Evolutionary conservation across 2,329 filamentous ascomycete species (phyloP).

Genomic region (Monilinia laxa): DNA sequence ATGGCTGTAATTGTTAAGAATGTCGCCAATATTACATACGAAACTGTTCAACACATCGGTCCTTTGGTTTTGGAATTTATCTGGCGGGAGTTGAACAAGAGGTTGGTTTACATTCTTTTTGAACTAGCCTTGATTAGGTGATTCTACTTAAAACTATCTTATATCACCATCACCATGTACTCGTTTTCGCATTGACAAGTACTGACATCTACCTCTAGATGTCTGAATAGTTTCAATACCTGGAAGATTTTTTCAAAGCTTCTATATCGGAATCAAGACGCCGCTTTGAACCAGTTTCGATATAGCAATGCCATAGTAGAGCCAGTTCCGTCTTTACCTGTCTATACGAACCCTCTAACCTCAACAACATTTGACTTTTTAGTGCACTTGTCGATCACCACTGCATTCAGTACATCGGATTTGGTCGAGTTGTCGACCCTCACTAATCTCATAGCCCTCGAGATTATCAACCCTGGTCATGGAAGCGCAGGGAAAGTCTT

Average conservation of each 20-base stretch:
- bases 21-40: background rate
- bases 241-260: constrained; percentile 39
- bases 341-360: constrained; percentile 35
- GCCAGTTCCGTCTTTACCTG: constrained; percentile 31
- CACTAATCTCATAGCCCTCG: constrained; percentile 38
- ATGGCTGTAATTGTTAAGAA: constrained; percentile 8
- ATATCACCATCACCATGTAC: too few species aligned
- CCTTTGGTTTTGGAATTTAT: background rate
- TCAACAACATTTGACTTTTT: constrained; percentile 39
- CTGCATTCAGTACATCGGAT: constrained; percentile 31
- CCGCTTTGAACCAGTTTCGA: constrained; percentile 30
- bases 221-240: constrained; percentile 32
- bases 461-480: constrained; percentile 33
- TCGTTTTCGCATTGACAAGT: background rate
- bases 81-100: constrained; percentile 8
- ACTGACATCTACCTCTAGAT: constrained; percentile 26
- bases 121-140: background rate
- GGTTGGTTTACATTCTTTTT: background rate
- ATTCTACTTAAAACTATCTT: too few species aligned
- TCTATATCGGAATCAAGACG: constrained; percentile 27
- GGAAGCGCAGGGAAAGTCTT: background rate
- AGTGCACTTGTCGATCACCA: constrained; percentile 38
- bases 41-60: background rate
- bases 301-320: constrained; percentile 33
- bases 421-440: constrained; percentile 39